These are phyloP conservation scores for Huntiella decipiens DNA, from an alignment of 2,329 filamentous ascomycete species.

Conservation along the genomic window DNA sequence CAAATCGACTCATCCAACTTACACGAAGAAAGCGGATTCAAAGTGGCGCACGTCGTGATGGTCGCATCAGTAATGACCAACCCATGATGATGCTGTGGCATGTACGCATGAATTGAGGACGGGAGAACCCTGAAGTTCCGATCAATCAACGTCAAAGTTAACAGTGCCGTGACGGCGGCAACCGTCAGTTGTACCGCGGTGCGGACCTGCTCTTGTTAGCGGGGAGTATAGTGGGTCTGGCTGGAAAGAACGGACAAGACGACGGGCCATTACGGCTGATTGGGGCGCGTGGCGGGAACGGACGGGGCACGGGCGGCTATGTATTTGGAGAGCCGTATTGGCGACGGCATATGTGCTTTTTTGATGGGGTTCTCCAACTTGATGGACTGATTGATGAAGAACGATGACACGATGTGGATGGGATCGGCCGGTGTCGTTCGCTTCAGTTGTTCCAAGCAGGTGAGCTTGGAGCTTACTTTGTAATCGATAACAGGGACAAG, in stretches of 20 bases:
- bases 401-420: too few species aligned
- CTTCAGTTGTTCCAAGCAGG: too few species aligned
- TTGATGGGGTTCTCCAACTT: too few species aligned
- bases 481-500: too few species aligned
- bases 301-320: too few species aligned
- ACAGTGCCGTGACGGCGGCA: conserved; percentile 44
- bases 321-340: too few species aligned
- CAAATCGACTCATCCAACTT: conserved; percentile 52
- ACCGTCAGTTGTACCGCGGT: conserved; percentile 59
- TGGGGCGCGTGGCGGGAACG: not conserved
- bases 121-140: conserved; percentile 76
- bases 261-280: conserved; percentile 6
- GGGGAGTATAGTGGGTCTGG: not conserved
- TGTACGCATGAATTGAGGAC: conserved; percentile 65
- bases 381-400: too few species aligned
- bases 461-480: too few species aligned
- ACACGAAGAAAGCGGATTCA: conserved; percentile 61
- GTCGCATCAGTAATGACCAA: conserved; percentile 73
- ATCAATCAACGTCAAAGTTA: conserved; percentile 68
- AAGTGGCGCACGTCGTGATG: conserved; percentile 52
- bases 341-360: too few species aligned
- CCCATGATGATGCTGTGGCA: conserved; percentile 70
- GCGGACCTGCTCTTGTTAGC: conserved; percentile 26
- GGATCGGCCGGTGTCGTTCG: too few species aligned
- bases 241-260: conserved; percentile 3